These are phyloP conservation scores for Melaleuca alternifolia DNA, from an alignment of 345 rosid genomes.

Conservation along the genomic window DNA sequence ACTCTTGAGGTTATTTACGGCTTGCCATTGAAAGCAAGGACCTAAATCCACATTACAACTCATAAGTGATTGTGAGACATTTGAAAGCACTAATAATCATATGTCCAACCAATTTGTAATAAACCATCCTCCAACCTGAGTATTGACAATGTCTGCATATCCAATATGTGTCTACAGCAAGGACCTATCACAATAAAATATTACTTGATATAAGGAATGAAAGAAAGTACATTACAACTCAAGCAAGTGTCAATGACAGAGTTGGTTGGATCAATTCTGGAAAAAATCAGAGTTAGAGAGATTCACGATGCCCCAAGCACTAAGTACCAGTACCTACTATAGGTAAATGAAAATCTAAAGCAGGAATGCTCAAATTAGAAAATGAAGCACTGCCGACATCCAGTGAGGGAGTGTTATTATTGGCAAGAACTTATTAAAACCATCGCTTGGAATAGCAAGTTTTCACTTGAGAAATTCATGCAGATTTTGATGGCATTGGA, in stretches of 20 bases:
- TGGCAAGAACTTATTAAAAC: too few species aligned
- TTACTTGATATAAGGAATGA: not conserved
- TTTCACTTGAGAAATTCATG: not conserved
- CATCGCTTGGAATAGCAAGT: too few species aligned
- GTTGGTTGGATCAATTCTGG: not conserved
- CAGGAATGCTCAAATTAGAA: not conserved
- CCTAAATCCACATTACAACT: constrained; percentile 30
- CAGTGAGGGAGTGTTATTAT: not conserved
- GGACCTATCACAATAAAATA: constrained; percentile 41
- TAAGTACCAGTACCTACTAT: not conserved
- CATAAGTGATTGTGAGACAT: not conserved
- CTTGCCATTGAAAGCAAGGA: constrained; percentile 72
- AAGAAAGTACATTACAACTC: not conserved
- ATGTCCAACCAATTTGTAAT: not conserved
- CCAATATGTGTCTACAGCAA: constrained; percentile 86
- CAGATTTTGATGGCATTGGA: not conserved
- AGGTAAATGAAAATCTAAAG: not conserved
- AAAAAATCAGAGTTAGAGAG: not conserved
- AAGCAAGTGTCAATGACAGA: not conserved
- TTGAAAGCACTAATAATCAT: not conserved
- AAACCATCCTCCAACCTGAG: constrained; percentile 43
- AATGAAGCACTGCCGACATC: not conserved
- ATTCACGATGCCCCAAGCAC: not conserved
- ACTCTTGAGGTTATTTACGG: constrained; percentile 79
- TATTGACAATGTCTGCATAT: constrained; percentile 89